Base-by-base conservation (phyloP, 176 grass and related monocot genomes). In the Zoysia pacifica region DNA sequence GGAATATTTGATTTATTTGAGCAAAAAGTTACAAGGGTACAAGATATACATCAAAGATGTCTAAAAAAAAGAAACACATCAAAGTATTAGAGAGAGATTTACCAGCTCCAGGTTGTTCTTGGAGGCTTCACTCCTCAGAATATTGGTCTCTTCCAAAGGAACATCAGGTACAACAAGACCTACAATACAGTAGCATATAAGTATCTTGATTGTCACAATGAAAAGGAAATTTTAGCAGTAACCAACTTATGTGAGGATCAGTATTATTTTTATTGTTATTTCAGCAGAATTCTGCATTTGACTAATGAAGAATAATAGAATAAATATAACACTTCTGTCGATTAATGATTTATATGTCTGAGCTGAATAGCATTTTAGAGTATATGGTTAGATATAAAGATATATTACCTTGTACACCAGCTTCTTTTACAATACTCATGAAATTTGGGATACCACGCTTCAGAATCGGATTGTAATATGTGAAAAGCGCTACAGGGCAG, bases 131-230 rank as follows among this genome's bases (percentile, higher is more conserved):
- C 76, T 90, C 75, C 93, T 93, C 84, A 99, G 76, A 86, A 81
- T 69, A 70, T 91, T 77, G 62, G 93, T 91, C 84, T 99, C 97
- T 84, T 99, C 97, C 42, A 99, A 78, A 89, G 95, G 95, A 67
- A 98, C 90, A 93, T 98, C 95, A 69, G 95, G 95, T 56, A 98
- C 95, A 36, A 98, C 90, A 89, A 98, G 92, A 81, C 92, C 95
- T 98, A 81, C 42, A 84, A 82, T 65, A 76, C 63, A 44, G 36
- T 38, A 81, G 28, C 73, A 19, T 8, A 67, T 70, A 55, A 68
- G 53, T 79, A 58, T 73, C 9, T 71, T 15, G 11, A 42, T 20
- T 69, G 51, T 53, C 54, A 13, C 7, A 66, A 42, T 51, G 9
- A 84, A 72, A 15, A 43, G 48, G 1, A 20, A 76, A 81, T 43